These are phyloP conservation scores for Chaetomium sp. DNA, from an alignment of 2,329 filamentous ascomycete species.

Conservation along the genomic window DNA sequence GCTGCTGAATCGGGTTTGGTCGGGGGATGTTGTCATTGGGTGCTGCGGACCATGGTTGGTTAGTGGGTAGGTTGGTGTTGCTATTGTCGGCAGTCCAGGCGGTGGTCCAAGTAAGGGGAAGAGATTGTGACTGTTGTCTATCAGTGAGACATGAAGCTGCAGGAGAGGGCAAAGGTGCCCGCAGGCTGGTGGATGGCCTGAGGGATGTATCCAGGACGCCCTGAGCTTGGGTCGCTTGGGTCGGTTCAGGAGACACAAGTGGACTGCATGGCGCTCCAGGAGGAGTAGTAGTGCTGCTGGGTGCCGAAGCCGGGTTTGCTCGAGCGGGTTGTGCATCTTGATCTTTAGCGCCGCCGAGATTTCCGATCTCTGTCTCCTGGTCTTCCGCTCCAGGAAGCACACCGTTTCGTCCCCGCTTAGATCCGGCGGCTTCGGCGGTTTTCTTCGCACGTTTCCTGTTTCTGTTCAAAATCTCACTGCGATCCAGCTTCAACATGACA, in stretches of 20 bases:
- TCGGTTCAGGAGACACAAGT: background rate
- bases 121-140: background rate
- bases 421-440: background rate
- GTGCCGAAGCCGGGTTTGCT: background rate
- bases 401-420: background rate
- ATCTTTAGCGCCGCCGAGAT: background rate
- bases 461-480: slow-evolving; percentile 42
- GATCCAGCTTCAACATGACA: slow-evolving; percentile 55
- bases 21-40: background rate
- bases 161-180: background rate
- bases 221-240: background rate
- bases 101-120: slow-evolving; percentile 12
- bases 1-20: background rate
- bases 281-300: background rate
- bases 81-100: background rate
- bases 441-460: slow-evolving; percentile 16
- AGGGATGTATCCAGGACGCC: background rate
- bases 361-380: background rate
- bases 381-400: background rate
- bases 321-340: too few relatives aligned
- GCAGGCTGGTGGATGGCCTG: background rate
- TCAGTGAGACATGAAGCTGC: background rate
- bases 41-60: background rate
- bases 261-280: background rate
- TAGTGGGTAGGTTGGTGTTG: background rate